Evolutionary conservation across 2,329 filamentous ascomycete species (phyloP), one percentile per base, ranked within the genome.

Genomic region (Aureobasidium namibiae): DNA sequence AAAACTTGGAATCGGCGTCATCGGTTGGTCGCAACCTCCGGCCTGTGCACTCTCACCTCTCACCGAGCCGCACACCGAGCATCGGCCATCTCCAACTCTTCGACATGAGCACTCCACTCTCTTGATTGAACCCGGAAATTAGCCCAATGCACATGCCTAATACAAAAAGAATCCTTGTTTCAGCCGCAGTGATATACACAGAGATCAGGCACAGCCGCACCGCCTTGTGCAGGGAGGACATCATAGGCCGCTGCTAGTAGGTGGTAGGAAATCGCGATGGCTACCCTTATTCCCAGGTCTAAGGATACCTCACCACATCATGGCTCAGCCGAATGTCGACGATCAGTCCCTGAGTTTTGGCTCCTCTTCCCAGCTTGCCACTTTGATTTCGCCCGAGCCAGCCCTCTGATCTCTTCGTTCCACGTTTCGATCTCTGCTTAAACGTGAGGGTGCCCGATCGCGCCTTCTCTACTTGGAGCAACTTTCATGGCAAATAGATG

Each of bases 401-500:
- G 77, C 77, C 60, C 64, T 68, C 73, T 69, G 21, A 79, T 79
- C 68, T 82, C 79, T 33, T 68, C 66, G 63, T 82, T 80, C 64
- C 82, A 66, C 16, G 71, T 72, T 36, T 73, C 69, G 56, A 82
- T 72, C 65, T 82, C 80, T 18, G 72, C 72, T 62, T 74, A 67
- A 14, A 76, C 74, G 63, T 75, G 77, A 2, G 79, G 60, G 82
- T 81, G 0, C 80, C 80, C 34, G 71, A 69, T 52, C 61, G 61
- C 49, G 69, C 63, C 48, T 76, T 69, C 61, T 71, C 71, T 61
- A 78, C 72, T 61, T 76, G 71, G 2, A 68, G 76, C 21, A 80
- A 64, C 66, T 84, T 81, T 3, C 81, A 81, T 1, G 81, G 81
- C 62, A 81, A 82, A 63, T 79, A 83, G 21, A 84, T 81, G 24